Conservation (phyloP, 352 stramenopile species). For the Poterioochromonas sp. region DNA sequence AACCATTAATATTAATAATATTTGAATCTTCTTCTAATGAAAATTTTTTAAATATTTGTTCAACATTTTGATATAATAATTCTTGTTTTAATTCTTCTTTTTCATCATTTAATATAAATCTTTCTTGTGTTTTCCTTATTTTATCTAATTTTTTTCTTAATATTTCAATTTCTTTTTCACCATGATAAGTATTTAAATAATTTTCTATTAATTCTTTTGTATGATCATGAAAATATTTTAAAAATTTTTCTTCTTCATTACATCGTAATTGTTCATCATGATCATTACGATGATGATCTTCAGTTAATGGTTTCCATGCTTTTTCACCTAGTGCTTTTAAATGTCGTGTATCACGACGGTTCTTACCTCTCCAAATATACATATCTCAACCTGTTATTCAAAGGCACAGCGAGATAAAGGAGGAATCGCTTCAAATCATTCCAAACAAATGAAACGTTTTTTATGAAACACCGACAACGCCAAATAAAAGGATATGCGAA, state of each 20-base stretch:
- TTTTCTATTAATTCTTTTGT: neutral
- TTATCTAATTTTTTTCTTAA: neutral
- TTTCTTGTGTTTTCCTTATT: neutral
- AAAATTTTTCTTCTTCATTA: neutral
- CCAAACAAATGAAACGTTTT: too few relatives aligned
- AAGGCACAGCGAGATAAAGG: too few relatives aligned
- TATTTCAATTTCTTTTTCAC: neutral
- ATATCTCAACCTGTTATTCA: too few relatives aligned
- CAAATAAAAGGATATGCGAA: too few relatives aligned
- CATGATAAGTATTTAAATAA: neutral
- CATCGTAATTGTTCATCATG: neutral
- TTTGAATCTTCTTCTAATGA: neutral
- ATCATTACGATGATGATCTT: neutral
- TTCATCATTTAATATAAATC: neutral
- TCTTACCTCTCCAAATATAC: conserved; percentile 28
- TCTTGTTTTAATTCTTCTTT: neutral
- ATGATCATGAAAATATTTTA: neutral
- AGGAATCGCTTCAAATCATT: too few relatives aligned
- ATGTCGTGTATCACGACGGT: conserved; percentile 12
- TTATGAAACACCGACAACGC: too few relatives aligned
- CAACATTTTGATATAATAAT: neutral
- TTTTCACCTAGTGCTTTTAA: neutral
- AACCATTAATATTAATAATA: neutral
- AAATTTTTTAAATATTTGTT: conserved; percentile 1
- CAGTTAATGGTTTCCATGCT: neutral